phyloP scores from a whole-genome alignment of 768 basidiomycete genomes.

The Amanita rimosa region DNA sequence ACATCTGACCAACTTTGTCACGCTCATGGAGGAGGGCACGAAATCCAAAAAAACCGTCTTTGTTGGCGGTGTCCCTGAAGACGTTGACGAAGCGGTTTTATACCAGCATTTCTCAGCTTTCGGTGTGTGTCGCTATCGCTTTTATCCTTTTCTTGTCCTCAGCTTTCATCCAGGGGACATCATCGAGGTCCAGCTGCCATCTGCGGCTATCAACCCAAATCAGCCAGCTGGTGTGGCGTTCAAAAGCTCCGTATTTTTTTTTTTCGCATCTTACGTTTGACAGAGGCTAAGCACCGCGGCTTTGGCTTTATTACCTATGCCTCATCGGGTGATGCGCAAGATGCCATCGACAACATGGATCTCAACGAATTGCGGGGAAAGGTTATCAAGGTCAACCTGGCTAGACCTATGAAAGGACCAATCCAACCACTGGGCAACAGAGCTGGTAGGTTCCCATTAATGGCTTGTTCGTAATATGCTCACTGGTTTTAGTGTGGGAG shows the following conservation, averaged over 20 bases:
- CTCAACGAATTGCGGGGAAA: conserved; percentile 77
- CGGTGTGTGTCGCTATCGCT: conserved; percentile 38
- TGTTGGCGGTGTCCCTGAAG: conserved; percentile 73
- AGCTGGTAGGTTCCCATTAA: conserved; percentile 43
- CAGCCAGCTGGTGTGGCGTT: conserved; percentile 34
- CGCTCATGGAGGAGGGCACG: conserved; percentile 67
- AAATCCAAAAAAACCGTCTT: conserved; percentile 82
- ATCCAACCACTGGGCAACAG: conserved; percentile 60
- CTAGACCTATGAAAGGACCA: conserved; percentile 68
- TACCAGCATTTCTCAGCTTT: conserved; percentile 81
- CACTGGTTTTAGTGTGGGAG: conserved; percentile 67
- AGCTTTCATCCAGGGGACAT: conserved; percentile 59
- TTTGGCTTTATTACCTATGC: conserved; percentile 90
- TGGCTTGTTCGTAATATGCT: neutral
- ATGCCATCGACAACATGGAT: conserved; percentile 99
- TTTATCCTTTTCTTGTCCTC: conserved; percentile 1
- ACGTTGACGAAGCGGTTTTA: conserved; percentile 69
- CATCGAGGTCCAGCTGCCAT: conserved; percentile 83
- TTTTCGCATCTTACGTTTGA: conserved; percentile 6
- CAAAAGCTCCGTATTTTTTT: neutral
- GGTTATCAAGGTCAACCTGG: conserved; percentile 75
- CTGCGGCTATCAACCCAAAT: conserved; percentile 61
- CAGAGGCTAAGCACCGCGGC: conserved; percentile 79
- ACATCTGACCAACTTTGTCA: neutral
- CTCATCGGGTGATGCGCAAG: conserved; percentile 75